Base-by-base conservation (phyloP, 2,329 filamentous ascomycete species). In the Penicillium sp. region DNA sequence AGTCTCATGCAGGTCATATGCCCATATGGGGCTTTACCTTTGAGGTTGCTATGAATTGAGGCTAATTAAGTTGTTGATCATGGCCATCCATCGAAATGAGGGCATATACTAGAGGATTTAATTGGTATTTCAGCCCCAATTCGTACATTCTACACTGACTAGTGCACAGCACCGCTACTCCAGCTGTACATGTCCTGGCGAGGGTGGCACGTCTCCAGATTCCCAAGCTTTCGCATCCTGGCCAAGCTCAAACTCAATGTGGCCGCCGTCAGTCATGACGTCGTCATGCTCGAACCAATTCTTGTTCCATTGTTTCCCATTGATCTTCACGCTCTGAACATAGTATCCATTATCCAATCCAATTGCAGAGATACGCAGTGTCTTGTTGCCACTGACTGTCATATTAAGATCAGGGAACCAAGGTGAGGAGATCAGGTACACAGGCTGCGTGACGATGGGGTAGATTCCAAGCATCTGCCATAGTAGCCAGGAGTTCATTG, bases 221-320 rank as follows among this genome's bases (percentile, higher is more conserved):
- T 86, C 84, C 83, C 83, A 85, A 3, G 65, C 58, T 28, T 67
- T 76, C 61, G 70, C 70, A 30, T 82, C 74, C 2, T 69, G 49
- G 0, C 70, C 72, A 17, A 84, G 64, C 26, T 76, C 75, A 69
- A 85, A 85, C 68, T 85, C 80, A 30, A 86, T 76, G 10, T 71
- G 76, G 0, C 82, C 82, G 0, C 81, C 82, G 24, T 79, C 68
- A 47, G 58, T 60, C 74, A 70, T 74, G 28, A 75, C 53, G 68
- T 87, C 82, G 0, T 80, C 78, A 69, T 87, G 84, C 59, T 81
- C 78, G 19, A 87, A 78, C 85, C 85, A 87, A 58, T 84, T 87
- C 73, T 79, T 81, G 0, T 75, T 67, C 85, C 84, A 86, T 0
- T 59, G 2, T 57, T 83, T 60, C 0, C 83, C 84, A 61, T 87